Percentiles rank a stretch among this genome's conserved stretches.
phyloP scores from a whole-genome alignment of 768 basidiomycete genomes.

The Tremella mesenterica region DNA sequence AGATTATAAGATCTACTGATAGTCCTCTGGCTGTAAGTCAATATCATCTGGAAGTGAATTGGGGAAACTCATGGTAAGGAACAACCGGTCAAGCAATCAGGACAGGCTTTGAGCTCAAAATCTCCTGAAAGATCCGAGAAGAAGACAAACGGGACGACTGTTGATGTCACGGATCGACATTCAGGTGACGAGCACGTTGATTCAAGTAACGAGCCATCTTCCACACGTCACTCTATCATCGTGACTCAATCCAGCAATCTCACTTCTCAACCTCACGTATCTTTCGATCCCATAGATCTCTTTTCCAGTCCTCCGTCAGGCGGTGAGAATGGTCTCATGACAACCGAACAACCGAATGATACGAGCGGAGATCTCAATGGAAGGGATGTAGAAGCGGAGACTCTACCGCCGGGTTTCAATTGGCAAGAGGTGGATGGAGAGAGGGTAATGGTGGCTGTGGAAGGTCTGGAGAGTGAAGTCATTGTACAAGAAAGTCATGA shows the following conservation, averaged over 20 bases:
- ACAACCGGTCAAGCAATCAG: no score
- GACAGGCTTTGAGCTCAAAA: no score
- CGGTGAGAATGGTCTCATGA: background rate
- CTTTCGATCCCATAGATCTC: background rate
- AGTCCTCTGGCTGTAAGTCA: no score
- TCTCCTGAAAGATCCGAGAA: no score
- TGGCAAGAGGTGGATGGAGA: conserved; percentile 10
- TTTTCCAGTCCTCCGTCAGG: background rate
- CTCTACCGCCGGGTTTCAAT: background rate
- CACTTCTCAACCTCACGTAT: background rate
- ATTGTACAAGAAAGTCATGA: no score
- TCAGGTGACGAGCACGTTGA: no score
- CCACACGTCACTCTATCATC: background rate
- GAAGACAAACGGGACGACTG: no score
- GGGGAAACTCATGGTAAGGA: no score
- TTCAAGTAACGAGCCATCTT: background rate
- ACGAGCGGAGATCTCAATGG: background rate
- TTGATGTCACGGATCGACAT: no score
- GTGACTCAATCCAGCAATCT: background rate
- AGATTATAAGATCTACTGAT: no score
- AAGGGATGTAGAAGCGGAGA: background rate
- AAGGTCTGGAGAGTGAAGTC: background rate
- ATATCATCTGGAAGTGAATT: no score
- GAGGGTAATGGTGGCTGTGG: background rate
- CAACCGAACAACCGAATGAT: background rate